Evolutionary conservation across 23 red algal species (phyloP).

Genomic region (Gracilaria domingensis): DNA sequence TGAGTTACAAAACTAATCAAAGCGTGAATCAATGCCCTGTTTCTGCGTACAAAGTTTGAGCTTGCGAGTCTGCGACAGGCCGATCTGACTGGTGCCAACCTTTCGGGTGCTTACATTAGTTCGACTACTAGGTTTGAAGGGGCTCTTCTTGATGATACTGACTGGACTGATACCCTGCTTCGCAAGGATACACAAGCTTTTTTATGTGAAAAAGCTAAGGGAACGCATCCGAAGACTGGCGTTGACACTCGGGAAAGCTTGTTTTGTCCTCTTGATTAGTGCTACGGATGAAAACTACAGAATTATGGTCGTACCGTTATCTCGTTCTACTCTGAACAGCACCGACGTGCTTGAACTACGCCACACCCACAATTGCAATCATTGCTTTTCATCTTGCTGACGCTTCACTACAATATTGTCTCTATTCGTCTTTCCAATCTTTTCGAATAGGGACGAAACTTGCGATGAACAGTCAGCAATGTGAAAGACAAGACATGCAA

Average conservation of each 20-base stretch:
- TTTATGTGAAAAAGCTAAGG: slow-evolving; percentile 81
- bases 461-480: too few species aligned
- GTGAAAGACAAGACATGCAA: too few species aligned
- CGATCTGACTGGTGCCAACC: slow-evolving; percentile 80
- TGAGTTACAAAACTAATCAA: not conserved
- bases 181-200: slow-evolving; percentile 92
- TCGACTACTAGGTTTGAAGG: slow-evolving; percentile 87
- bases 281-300: not conserved
- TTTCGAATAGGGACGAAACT: too few species aligned
- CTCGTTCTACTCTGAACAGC: not conserved
- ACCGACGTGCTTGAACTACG: not conserved
- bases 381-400: not conserved
- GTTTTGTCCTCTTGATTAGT: slow-evolving; percentile 66
- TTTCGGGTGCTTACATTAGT: slow-evolving; percentile 88
- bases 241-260: slow-evolving; percentile 84
- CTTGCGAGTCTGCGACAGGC: slow-evolving; percentile 90
- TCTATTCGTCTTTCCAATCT: too few species aligned
- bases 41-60: slow-evolving; percentile 63
- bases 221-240: slow-evolving; percentile 77
- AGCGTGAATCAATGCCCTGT: not conserved
- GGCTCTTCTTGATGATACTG: slow-evolving; percentile 78
- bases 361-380: too few species aligned
- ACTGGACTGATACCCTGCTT: slow-evolving; percentile 90
- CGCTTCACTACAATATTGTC: too few species aligned
- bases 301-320: not conserved